phyloP scores from a whole-genome alignment of 306 rosid genomes.

The Acacia acuminata region DNA sequence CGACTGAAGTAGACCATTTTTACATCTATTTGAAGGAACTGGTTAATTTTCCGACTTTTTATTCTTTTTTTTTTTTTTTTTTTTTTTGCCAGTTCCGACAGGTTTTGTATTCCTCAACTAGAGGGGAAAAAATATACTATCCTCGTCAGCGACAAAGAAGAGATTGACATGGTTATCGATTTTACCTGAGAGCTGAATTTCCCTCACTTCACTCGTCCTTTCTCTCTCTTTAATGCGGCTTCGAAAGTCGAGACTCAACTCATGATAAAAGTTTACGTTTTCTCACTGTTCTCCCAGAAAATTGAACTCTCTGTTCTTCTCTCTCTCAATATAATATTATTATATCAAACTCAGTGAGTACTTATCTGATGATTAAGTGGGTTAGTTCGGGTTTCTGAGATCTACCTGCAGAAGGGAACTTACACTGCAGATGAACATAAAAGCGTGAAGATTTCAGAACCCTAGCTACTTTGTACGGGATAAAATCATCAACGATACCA shows the following conservation, averaged over 20 bases:
- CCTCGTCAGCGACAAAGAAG: neutral
- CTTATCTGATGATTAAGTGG: slow-evolving; percentile 21
- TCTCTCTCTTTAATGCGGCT: slow-evolving; percentile 52
- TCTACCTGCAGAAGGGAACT: slow-evolving; percentile 44
- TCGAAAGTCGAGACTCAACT: slow-evolving; percentile 34
- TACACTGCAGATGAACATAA: slow-evolving; percentile 30
- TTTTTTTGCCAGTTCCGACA: neutral
- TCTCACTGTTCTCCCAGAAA: neutral
- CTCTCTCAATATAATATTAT: neutral
- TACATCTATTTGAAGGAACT: neutral
- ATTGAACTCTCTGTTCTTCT: neutral
- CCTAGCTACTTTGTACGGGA: slow-evolving; percentile 39
- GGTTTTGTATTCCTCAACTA: neutral
- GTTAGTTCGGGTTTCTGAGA: slow-evolving; percentile 44
- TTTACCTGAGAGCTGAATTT: slow-evolving; percentile 18
- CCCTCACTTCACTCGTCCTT: slow-evolving; percentile 28
- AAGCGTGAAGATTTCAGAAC: slow-evolving; percentile 41
- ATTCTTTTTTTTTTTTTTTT: neutral
- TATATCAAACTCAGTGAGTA: neutral
- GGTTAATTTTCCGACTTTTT: neutral
- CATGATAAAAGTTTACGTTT: neutral
- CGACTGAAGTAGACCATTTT: neutral
- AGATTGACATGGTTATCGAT: neutral
- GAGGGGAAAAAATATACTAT: neutral
- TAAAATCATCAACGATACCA: neutral